A percentile compares a stretch with the other conserved stretches of the same genome.
Evolutionary conservation across 306 rosid genomes (phyloP).

Genomic region (Senna siamea): DNA sequence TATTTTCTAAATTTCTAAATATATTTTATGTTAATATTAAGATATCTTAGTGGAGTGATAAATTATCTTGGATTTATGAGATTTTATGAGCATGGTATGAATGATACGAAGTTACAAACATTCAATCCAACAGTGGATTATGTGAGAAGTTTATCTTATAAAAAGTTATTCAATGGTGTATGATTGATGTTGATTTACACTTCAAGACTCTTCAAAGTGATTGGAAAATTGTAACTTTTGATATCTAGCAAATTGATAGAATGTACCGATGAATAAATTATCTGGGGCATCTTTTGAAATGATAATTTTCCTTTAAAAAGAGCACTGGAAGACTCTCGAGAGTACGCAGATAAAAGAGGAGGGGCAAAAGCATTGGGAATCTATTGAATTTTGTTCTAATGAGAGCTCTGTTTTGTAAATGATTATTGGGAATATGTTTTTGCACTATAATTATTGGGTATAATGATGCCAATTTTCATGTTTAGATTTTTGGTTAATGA

Average conservation of each 20-base stretch:
- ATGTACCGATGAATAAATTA: conserved; percentile 5
- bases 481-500: conserved; percentile 12
- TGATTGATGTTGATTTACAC: not conserved
- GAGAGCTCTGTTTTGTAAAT: conserved; percentile 5
- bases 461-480: conserved; percentile 8
- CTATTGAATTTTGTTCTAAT: conserved; percentile 12
- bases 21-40: not conserved
- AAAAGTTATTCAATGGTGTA: not conserved
- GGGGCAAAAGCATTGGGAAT: not conserved
- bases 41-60: not conserved
- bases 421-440: conserved; percentile 3
- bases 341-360: not conserved
- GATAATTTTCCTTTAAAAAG: conserved; percentile 4
- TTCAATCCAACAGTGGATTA: not conserved
- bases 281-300: conserved; percentile 1
- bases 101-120: not conserved
- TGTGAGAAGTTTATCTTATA: not conserved
- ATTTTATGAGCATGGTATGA: not conserved
- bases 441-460: not conserved
- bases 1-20: not conserved
- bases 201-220: not conserved
- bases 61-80: not conserved
- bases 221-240: not conserved
- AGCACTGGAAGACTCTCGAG: not conserved
- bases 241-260: conserved; percentile 7